Percentiles rank a stretch among this genome's conserved stretches.
These are phyloP conservation scores for Zanthoxylum bungeanum DNA, from an alignment of 345 rosid species.

Conservation along the genomic window DNA sequence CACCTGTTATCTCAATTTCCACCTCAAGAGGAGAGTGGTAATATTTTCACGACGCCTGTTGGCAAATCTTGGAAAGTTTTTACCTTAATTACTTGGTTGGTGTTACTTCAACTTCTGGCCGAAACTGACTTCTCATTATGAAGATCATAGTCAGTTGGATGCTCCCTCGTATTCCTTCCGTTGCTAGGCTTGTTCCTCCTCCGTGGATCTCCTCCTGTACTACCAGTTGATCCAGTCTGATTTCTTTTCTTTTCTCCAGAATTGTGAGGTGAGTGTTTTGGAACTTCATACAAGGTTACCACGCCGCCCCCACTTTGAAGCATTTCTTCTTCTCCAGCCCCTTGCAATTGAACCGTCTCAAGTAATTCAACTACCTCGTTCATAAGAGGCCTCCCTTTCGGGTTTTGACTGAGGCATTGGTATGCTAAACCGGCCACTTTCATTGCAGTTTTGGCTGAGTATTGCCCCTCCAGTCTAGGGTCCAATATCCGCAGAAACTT, in stretches of 20 bases:
- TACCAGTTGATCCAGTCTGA: constrained; percentile 9
- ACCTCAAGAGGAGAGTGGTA: neutral
- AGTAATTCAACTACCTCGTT: constrained; percentile 79
- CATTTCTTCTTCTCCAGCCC: constrained; percentile 37
- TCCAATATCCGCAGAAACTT: constrained; percentile 86
- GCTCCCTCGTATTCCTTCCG: constrained; percentile 57
- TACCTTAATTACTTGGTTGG: constrained; percentile 12
- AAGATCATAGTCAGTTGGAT: constrained; percentile 16
- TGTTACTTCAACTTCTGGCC: constrained; percentile 20
- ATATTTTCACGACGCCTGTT: constrained; percentile 11
- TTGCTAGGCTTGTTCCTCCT: constrained; percentile 29
- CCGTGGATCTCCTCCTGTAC: constrained; percentile 16
- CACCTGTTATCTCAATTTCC: constrained; percentile 14
- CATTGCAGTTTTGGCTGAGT: constrained; percentile 51
- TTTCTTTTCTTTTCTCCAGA: constrained; percentile 19
- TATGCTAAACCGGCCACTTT: constrained; percentile 76
- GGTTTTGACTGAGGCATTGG: constrained; percentile 94
- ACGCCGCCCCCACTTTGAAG: constrained; percentile 35
- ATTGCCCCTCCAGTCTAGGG: constrained; percentile 90
- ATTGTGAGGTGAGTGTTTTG: constrained; percentile 17
- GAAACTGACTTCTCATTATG: constrained; percentile 20
- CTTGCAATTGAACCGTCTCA: constrained; percentile 47
- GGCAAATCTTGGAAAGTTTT: constrained; percentile 23
- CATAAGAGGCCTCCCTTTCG: constrained; percentile 84
- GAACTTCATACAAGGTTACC: constrained; percentile 55